Conservation (phyloP, 1,139 yeast genomes). For the Meyerozyma elateridarum region DNA sequence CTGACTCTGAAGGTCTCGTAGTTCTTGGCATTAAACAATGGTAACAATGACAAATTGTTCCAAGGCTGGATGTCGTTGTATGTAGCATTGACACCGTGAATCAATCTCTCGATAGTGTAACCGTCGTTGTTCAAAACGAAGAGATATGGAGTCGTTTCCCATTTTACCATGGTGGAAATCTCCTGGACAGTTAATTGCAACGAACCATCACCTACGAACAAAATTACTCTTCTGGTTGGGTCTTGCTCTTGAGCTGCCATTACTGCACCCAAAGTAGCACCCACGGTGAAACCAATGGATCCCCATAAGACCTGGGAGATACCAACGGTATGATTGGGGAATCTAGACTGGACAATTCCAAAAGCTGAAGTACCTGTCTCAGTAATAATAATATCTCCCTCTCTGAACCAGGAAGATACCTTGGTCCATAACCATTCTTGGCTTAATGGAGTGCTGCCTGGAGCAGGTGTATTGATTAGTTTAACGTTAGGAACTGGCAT, state of each 20-base stretch:
- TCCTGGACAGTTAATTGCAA: slow-evolving; percentile 86
- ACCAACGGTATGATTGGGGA: slow-evolving; percentile 70
- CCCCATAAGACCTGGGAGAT: slow-evolving; percentile 91
- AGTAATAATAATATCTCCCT: slow-evolving; percentile 76
- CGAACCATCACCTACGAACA: slow-evolving; percentile 89
- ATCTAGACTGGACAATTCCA: slow-evolving; percentile 75
- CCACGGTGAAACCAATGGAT: slow-evolving; percentile 83
- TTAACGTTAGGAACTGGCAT: slow-evolving; percentile 43
- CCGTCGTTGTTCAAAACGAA: slow-evolving; percentile 84
- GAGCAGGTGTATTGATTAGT: slow-evolving; percentile 30
- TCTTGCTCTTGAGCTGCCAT: slow-evolving; percentile 77
- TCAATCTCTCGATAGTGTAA: slow-evolving; percentile 84
- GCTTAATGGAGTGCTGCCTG: slow-evolving; percentile 34
- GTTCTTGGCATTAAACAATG: slow-evolving; percentile 66
- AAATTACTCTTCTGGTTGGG: slow-evolving; percentile 64
- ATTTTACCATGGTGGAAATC: slow-evolving; percentile 76
- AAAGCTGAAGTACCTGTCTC: slow-evolving; percentile 92
- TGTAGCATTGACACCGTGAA: slow-evolving; percentile 71
- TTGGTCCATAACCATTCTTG: slow-evolving; percentile 85
- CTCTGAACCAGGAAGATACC: slow-evolving; percentile 67
- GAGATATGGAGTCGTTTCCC: slow-evolving; percentile 75
- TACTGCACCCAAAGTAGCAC: slow-evolving; percentile 81
- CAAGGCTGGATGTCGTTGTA: slow-evolving; percentile 83
- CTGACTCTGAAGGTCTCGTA: slow-evolving; percentile 52
- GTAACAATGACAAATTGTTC: slow-evolving; percentile 67